Evolutionary conservation across 1,284 basidiomycete genomes (phyloP).

Genomic region (Pisolithus thermaeus): DNA sequence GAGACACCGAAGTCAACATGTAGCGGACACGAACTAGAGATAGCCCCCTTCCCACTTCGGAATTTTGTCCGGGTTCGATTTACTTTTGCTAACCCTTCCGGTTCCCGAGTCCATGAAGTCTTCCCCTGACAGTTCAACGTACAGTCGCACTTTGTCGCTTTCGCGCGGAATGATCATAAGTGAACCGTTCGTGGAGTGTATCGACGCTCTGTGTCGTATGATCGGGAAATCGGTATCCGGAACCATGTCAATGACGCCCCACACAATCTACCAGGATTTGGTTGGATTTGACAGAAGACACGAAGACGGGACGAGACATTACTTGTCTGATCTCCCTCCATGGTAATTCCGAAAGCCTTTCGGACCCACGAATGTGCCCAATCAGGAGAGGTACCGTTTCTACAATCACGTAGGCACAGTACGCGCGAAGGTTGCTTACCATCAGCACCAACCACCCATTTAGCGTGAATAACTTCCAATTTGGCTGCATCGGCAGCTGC

Average conservation of each 20-base stretch:
- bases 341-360: constrained; percentile 42
- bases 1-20: not conserved
- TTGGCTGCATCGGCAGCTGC: constrained; percentile 21
- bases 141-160: constrained; percentile 37
- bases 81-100: constrained; percentile 37
- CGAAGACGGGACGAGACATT: not conserved
- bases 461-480: constrained; percentile 45
- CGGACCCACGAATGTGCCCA: constrained; percentile 61
- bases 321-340: constrained; percentile 57
- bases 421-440: constrained; percentile 24
- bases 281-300: not conserved
- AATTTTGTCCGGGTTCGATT: constrained; percentile 35
- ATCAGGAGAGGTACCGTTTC: constrained; percentile 9
- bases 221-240: constrained; percentile 58
- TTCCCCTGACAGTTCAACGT: constrained; percentile 40
- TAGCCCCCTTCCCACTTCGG: constrained; percentile 17
- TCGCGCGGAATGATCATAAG: constrained; percentile 31
- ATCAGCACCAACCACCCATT: constrained; percentile 53
- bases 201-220: constrained; percentile 39
- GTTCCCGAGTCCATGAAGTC: constrained; percentile 26
- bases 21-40: not conserved
- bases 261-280: constrained; percentile 36
- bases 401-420: not conserved
- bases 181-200: constrained; percentile 49
- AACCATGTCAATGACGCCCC: constrained; percentile 52